Percentiles rank a stretch among this genome's conserved stretches.
Evolutionary conservation across 768 basidiomycete species (phyloP).

Genomic region (Lactarius hatsudake): DNA sequence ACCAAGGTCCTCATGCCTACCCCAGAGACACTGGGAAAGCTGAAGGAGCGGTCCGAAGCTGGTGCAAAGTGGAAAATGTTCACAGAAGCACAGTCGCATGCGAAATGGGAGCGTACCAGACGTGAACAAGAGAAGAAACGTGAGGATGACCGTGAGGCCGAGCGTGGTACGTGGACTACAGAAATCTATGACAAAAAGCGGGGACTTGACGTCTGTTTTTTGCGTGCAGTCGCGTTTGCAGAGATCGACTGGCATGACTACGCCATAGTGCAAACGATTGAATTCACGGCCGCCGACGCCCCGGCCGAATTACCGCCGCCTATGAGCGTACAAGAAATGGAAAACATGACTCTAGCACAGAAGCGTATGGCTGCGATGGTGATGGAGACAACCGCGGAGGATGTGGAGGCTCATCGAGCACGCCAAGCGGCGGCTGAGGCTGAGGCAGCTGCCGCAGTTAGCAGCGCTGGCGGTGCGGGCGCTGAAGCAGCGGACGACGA

Average conservation of each 20-base stretch:
- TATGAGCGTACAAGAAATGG: conserved; percentile 91
- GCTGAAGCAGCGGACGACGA: conserved; percentile 53
- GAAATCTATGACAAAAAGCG: background rate
- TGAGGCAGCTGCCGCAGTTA: conserved; percentile 78
- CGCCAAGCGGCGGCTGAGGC: conserved; percentile 83
- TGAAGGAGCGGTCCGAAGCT: conserved; percentile 63
- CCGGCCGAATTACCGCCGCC: conserved; percentile 92
- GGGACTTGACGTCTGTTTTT: conserved; percentile 23
- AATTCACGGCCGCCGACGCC: conserved; percentile 92
- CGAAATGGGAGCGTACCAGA: conserved; percentile 85
- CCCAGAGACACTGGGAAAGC: conserved; percentile 64
- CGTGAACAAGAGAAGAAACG: conserved; percentile 82
- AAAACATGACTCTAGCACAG: conserved; percentile 95
- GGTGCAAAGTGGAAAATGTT: conserved; percentile 76
- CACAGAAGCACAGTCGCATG: conserved; percentile 70
- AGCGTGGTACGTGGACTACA: conserved; percentile 59
- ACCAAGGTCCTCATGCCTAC: conserved; percentile 84
- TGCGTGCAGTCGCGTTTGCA: conserved; percentile 73
- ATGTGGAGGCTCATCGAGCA: conserved; percentile 78
- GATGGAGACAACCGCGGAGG: conserved; percentile 90
- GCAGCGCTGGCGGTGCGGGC: conserved; percentile 49
- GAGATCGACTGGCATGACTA: conserved; percentile 99
- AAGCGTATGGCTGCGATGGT: conserved; percentile 98
- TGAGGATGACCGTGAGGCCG: conserved; percentile 90
- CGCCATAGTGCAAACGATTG: conserved; percentile 95